Conservation (phyloP, 139 green algal genomes). For the Chlorella sp. region DNA sequence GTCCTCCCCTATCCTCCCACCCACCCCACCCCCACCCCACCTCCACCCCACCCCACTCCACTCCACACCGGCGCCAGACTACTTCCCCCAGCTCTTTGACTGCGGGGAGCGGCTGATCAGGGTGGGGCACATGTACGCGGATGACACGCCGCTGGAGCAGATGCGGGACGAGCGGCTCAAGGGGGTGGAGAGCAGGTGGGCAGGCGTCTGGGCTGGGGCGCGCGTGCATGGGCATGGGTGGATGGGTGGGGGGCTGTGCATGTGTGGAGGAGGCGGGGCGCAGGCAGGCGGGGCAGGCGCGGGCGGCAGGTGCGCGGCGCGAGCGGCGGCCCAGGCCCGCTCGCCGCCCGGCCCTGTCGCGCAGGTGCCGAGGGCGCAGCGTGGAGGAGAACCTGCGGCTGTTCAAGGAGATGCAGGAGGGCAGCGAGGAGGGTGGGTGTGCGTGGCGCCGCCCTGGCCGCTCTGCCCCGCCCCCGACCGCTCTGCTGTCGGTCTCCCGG, state of each 20-base stretch:
- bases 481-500: no score
- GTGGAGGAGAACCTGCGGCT: constrained; percentile 87
- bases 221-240: no score
- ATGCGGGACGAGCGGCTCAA: constrained; percentile 92
- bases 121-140: constrained; percentile 89
- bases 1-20: not conserved
- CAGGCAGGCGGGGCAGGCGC: no score
- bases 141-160: constrained; percentile 92
- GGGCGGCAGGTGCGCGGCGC: no score
- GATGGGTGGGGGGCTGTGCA: no score
- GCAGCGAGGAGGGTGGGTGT: constrained; percentile 61
- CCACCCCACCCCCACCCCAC: not conserved
- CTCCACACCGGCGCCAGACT: no score
- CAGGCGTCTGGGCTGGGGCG: no score
- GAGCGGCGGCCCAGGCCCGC: no score
- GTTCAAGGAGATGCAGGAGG: constrained; percentile 93
- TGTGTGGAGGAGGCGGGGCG: no score
- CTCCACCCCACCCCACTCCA: not conserved
- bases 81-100: constrained; percentile 80
- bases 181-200: constrained; percentile 75
- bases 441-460: no score
- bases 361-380: constrained; percentile 51
- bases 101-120: constrained; percentile 87
- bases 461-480: no score
- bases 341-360: no score